Conservation (phyloP, 2,329 filamentous ascomycete species). For the Colletotrichum shisoi region DNA sequence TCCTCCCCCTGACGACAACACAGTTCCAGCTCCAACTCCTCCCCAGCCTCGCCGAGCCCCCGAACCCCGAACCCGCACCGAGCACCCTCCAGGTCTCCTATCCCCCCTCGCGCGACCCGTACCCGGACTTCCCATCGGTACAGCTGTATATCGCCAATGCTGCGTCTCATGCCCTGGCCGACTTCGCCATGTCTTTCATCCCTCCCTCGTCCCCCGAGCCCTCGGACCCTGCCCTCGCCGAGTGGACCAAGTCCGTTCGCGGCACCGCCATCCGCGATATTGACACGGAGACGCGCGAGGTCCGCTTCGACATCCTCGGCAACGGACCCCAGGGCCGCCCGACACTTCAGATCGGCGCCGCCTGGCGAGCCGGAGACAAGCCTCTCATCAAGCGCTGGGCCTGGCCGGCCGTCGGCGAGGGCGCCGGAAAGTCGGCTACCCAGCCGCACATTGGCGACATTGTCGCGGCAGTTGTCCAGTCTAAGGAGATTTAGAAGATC, state of each 20-base stretch:
- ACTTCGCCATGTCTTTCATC: slow-evolving; percentile 46
- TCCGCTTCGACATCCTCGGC: slow-evolving; percentile 47
- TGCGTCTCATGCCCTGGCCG: slow-evolving; percentile 52
- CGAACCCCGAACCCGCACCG: slow-evolving; percentile 40
- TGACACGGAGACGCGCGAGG: slow-evolving; percentile 44
- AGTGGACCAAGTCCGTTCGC: slow-evolving; percentile 47
- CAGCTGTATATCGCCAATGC: slow-evolving; percentile 57
- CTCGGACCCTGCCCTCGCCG: slow-evolving; percentile 12
- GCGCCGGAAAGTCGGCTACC: neutral
- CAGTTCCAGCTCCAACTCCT: slow-evolving; percentile 55
- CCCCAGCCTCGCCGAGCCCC: slow-evolving; percentile 43
- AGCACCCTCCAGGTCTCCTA: slow-evolving; percentile 52
- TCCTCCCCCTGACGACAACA: slow-evolving; percentile 55
- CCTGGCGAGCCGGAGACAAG: slow-evolving; percentile 36
- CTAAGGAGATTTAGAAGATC: slow-evolving; percentile 32
- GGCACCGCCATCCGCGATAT: slow-evolving; percentile 47
- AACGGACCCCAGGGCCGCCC: slow-evolving; percentile 33
- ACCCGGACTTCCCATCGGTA: slow-evolving; percentile 55
- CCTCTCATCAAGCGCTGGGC: slow-evolving; percentile 43
- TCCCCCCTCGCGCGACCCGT: slow-evolving; percentile 56
- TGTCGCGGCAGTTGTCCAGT: slow-evolving; percentile 32
- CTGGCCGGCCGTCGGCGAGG: slow-evolving; percentile 43
- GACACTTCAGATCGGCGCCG: slow-evolving; percentile 42
- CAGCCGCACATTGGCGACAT: slow-evolving; percentile 24
- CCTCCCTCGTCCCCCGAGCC: slow-evolving; percentile 11